A percentile compares a stretch with the other conserved stretches of the same genome.
phyloP scores from a whole-genome alignment of 2,329 filamentous ascomycete genomes.

The Drechmeria coniospora region DNA sequence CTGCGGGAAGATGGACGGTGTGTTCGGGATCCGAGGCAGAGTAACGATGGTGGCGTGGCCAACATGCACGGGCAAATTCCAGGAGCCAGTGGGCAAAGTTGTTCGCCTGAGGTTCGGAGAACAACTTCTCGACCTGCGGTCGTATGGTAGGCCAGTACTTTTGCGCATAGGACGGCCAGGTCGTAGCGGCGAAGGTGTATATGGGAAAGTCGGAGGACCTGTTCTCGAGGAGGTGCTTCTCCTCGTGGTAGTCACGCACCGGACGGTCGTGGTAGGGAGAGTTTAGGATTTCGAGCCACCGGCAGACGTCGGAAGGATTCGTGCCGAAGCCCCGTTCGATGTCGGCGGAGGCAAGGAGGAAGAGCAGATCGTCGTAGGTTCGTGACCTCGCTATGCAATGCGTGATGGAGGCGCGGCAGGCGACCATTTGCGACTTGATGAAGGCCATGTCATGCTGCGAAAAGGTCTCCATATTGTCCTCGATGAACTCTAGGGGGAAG shows the following conservation, averaged over 20 bases:
- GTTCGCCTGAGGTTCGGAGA: constrained; percentile 10
- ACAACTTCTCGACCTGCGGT: constrained; percentile 13
- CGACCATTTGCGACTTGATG: not conserved
- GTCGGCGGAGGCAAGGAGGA: not conserved
- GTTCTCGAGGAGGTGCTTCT: not conserved
- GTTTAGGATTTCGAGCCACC: constrained; percentile 3
- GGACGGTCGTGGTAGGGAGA: constrained; percentile 1
- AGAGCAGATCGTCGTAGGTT: not conserved
- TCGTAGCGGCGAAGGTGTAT: constrained; percentile 10
- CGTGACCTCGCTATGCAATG: not conserved
- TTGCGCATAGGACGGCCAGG: constrained; percentile 13
- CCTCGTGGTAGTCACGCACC: not conserved
- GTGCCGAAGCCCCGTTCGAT: not conserved
- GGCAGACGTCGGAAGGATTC: not conserved
- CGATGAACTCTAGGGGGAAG: not conserved
- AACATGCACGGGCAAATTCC: constrained; percentile 16
- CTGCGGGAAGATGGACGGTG: constrained; percentile 14
- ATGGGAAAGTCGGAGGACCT: constrained; percentile 2
- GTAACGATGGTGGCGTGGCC: constrained; percentile 10
- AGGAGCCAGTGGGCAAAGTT: constrained; percentile 22
- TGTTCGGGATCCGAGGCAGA: constrained; percentile 8
- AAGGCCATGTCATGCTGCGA: not conserved
- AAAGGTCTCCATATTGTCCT: not conserved
- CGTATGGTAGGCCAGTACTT: constrained; percentile 13
- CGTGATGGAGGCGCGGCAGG: constrained; percentile 1